phyloP scores from a whole-genome alignment of 208 protist genomes.

The Strigomonas culicis region DNA sequence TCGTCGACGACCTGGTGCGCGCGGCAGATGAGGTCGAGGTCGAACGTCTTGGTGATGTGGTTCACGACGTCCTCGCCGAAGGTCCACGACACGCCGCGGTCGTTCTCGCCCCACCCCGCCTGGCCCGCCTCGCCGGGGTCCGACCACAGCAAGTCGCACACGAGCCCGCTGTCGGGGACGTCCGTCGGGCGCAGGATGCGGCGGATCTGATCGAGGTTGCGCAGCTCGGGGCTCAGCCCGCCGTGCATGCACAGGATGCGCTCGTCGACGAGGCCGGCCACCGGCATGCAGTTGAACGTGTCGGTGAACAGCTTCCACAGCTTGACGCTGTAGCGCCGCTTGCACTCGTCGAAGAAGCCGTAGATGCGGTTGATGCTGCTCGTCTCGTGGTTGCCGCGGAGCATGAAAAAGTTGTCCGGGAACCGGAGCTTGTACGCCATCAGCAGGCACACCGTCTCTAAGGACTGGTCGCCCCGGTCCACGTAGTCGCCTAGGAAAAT shows the following conservation, averaged over 20 bases:
- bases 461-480: conserved; percentile 87
- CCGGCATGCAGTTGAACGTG: conserved; percentile 85
- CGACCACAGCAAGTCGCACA: conserved; percentile 99
- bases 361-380: conserved; percentile 93
- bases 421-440: conserved; percentile 78
- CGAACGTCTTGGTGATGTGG: conserved; percentile 92
- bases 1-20: conserved; percentile 93
- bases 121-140: conserved; percentile 95
- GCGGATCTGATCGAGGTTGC: conserved; percentile 39
- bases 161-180: conserved; percentile 64
- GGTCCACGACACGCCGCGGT: conserved; percentile 52
- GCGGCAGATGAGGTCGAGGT: conserved; percentile 98
- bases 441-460: conserved; percentile 79
- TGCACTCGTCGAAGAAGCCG: conserved; percentile 99
- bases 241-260: conserved; percentile 83
- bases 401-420: conserved; percentile 79
- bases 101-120: conserved; percentile 51
- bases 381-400: conserved; percentile 91
- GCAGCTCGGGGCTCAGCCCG: conserved; percentile 72
- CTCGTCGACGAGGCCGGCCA: conserved; percentile 65
- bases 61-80: conserved; percentile 77
- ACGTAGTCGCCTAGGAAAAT: conserved; percentile 98
- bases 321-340: conserved; percentile 87
- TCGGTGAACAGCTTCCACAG: conserved; percentile 88
- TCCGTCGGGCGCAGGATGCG: conserved; percentile 49